Conservation (phyloP, 2,329 filamentous ascomycete genomes). For the Arthrinium puccinioides region DNA sequence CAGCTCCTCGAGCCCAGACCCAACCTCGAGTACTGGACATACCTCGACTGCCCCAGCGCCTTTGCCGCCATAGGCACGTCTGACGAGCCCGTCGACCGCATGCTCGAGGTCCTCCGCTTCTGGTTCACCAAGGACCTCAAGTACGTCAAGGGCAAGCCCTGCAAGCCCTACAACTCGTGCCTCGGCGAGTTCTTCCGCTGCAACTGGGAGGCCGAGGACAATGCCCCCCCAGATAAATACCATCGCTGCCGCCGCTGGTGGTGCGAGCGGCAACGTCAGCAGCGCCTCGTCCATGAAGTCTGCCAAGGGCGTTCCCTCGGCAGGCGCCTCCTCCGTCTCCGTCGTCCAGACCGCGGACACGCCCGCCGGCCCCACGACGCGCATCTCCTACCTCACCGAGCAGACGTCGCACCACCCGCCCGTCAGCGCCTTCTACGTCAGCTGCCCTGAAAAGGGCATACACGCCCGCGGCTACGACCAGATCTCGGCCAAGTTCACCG, state of each 20-base stretch:
- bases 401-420: constrained; percentile 97
- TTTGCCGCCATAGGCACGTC: constrained; percentile 81
- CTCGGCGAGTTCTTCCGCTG: constrained; percentile 97
- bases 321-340: constrained; percentile 40
- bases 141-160: constrained; percentile 96
- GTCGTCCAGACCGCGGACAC: constrained; percentile 40
- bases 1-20: constrained; percentile 94
- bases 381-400: constrained; percentile 90
- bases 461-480: constrained; percentile 89
- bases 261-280: constrained; percentile 27
- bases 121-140: constrained; percentile 99
- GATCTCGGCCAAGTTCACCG: constrained; percentile 95
- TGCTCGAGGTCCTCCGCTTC: constrained; percentile 90
- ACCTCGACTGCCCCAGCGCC: constrained; percentile 88
- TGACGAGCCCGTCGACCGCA: constrained; percentile 83
- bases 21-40: constrained; percentile 99
- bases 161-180: constrained; percentile 98
- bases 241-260: constrained; percentile 23
- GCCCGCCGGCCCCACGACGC: constrained; percentile 48
- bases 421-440: constrained; percentile 90
- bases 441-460: constrained; percentile 86
- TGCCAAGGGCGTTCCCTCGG: constrained; percentile 31
- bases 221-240: constrained; percentile 58
- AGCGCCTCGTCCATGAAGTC: constrained; percentile 42
- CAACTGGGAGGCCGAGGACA: constrained; percentile 89